A percentile compares a stretch with the other conserved stretches of the same genome.
These are phyloP conservation scores for Dactylis glomerata DNA, from an alignment of 176 grass and related monocot species.

Conservation along the genomic window DNA sequence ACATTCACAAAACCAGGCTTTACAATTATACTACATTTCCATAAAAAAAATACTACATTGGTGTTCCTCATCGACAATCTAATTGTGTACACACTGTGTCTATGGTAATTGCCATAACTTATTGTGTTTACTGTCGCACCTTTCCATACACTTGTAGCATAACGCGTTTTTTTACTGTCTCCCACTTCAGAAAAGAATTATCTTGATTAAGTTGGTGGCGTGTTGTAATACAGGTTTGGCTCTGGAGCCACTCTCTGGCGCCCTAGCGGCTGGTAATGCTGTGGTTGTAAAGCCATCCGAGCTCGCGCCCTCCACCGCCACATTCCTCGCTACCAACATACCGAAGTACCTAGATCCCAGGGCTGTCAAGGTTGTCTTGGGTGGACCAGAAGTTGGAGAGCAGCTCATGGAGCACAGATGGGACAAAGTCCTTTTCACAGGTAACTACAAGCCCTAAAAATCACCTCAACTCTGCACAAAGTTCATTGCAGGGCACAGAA, in stretches of 20 bases:
- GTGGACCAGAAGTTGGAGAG: constrained; percentile 55
- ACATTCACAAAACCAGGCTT: background rate
- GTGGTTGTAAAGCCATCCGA: constrained; percentile 79
- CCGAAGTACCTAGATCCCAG: constrained; percentile 56
- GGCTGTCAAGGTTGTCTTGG: constrained; percentile 64
- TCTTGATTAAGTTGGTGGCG: background rate
- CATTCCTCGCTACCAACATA: constrained; percentile 56
- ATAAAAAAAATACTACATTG: too few relatives aligned
- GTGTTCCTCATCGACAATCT: background rate
- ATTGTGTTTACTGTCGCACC: background rate
- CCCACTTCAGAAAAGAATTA: background rate
- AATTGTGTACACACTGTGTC: background rate
- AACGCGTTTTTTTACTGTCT: background rate
- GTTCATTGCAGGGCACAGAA: background rate
- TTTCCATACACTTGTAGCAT: background rate
- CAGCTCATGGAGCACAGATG: constrained; percentile 80
- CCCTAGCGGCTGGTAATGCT: constrained; percentile 73
- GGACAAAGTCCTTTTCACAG: constrained; percentile 95
- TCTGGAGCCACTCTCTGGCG: constrained; percentile 72
- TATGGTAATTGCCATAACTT: background rate
- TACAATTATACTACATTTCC: background rate
- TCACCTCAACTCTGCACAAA: background rate
- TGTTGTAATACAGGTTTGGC: constrained; percentile 39
- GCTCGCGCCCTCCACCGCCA: constrained; percentile 51
- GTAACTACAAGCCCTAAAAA: constrained; percentile 23